Evolutionary conservation across 176 grass and related monocot species (phyloP), one percentile per base, ranked within the genome.

Genomic region (Olyra latifolia): DNA sequence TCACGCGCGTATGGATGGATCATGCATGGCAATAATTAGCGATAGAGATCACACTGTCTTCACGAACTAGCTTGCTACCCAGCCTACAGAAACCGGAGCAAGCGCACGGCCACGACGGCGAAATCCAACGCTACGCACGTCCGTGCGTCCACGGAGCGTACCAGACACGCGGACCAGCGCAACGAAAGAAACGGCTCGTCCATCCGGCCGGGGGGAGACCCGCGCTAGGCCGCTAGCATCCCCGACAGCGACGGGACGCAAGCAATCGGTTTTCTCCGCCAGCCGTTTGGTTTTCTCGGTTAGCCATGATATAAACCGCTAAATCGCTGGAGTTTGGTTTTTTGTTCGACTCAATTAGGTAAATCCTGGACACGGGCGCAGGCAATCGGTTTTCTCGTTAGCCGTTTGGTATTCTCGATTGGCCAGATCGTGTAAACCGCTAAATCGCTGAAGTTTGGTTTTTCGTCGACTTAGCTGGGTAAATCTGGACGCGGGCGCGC

Each of bases 131-230:
- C 42, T 55, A 11, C 60, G 48, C 43, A 14, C 50, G 50, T 2
- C 8, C 50, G 20, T 4, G 17, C 17, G 16, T 7, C 23, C 23
- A 14, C 23, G 22, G 22, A 58, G 9, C 54, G 32, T 25, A 47
- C 56, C 74, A 7, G 15, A 29, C 63, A 10, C 63, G 49, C 77
- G 23, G 20, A 8, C 77, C 62, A 65, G 16, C 77, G 64, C 69
- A 68, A 8, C 69, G 69, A 74, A 74, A 82, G 58, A 53, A 73
- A 74, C 69, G 6, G 57, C 30, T 13, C 69, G 49, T 20, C 69
- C 56, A 8, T 1, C 25, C 25, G 1, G 24, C 57, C 24, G 4
- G 11, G 27, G 19, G 53, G 11, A 60, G 6, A 6, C 12, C 24
- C 1, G 24, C 57, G 56, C n/a, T n/a, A n/a, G n/a, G n/a, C n/a